A percentile compares a stretch with the other conserved stretches of the same genome.
phyloP scores from a whole-genome alignment of 1,139 yeast species.

The Scheffersomyces illinoinensis region DNA sequence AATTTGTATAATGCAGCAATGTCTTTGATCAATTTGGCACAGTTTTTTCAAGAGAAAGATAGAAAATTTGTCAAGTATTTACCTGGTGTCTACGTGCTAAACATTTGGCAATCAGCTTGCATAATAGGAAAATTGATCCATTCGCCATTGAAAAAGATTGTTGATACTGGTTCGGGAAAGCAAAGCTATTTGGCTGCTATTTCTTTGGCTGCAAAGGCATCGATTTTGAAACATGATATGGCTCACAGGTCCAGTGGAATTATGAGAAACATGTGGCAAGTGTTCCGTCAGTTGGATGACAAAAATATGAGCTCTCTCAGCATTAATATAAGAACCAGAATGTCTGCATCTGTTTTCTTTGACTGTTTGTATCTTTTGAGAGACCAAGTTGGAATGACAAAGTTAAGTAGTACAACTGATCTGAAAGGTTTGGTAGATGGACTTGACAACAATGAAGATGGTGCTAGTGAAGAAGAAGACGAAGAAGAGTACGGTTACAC shows the following conservation, averaged over 20 bases:
- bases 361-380: constrained; percentile 83
- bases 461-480: constrained; percentile 19
- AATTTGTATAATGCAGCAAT: constrained; percentile 79
- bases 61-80: constrained; percentile 69
- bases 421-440: constrained; percentile 13
- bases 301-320: constrained; percentile 36
- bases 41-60: constrained; percentile 58
- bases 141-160: constrained; percentile 63
- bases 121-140: constrained; percentile 77
- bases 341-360: constrained; percentile 91
- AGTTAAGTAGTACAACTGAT: constrained; percentile 42
- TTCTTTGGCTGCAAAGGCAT: constrained; percentile 70
- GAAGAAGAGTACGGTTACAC: constrained; percentile 14
- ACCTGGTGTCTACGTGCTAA: constrained; percentile 80
- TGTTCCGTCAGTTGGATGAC: constrained; percentile 61
- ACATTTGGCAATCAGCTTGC: constrained; percentile 90
- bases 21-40: constrained; percentile 66
- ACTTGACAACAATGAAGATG: constrained; percentile 10
- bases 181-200: constrained; percentile 71
- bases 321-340: constrained; percentile 71
- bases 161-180: constrained; percentile 75
- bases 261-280: constrained; percentile 92
- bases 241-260: constrained; percentile 92
- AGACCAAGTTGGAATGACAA: constrained; percentile 84
- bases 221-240: constrained; percentile 87